Base-by-base conservation (phyloP, 2,329 filamentous ascomycete species). In the Dothidotthia symphoricarpi region DNA sequence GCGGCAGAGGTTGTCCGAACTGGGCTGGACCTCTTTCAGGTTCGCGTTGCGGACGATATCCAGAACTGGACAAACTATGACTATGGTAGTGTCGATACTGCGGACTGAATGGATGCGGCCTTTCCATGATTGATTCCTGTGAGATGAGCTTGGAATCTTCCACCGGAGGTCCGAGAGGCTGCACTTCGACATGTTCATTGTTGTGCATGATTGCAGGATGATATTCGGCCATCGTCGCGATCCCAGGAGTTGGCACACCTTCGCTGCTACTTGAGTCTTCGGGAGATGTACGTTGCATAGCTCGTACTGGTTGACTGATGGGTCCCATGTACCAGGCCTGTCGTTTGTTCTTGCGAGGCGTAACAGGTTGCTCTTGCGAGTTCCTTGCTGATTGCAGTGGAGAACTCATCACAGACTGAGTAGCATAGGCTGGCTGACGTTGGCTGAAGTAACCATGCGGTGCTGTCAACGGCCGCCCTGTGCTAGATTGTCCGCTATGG, bases 251-350 rank as follows among this genome's bases (percentile, higher is more conserved):
- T 1, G 75, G 75, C 7, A 77, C 68, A 12, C 74, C 75, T 49
- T 78, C 75, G 42, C 75, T 78, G 45, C 75, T 75, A 33, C 73
- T 76, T 0, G 75, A 77, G 39, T 76, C 75, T 49, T 76, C 76
- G 1, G 76, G 76, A 2, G 76, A 78, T 0, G 74, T 75, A 10
- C 75, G 70, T 35, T 75, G 73, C 26, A 59, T 43, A n/a, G 43
- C 49, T 35, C 53, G 47, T 19, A 51, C 49, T 7, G 55, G 42
- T 35, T 64, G 50, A 24, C 51, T 44, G 13, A 71, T 45, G 16
- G 75, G 75, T 9, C 75, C 76, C 41, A 86, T 80, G 53, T 88
- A 88, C 84, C 85, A 89, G 1, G 76, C 85, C 42, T 83, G 81
- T 3, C 85, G 77, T 57, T 85, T 86, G 19, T 70, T 71, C 46